Evolutionary conservation across 306 rosid species (phyloP).

Genomic region (Vigna unguiculata): DNA sequence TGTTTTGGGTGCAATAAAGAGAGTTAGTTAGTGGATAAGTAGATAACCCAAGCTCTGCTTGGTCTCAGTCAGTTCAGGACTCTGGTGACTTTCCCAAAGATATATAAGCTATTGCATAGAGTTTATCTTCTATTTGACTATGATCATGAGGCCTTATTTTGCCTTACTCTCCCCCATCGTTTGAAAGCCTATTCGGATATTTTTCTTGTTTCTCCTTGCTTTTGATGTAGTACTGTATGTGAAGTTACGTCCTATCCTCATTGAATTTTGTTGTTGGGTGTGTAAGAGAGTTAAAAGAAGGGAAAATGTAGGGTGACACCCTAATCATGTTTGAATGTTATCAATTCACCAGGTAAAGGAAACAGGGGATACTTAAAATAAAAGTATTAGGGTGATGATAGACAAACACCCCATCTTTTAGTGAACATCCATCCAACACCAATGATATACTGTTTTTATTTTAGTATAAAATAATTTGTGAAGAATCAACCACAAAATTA

Average conservation of each 20-base stretch:
- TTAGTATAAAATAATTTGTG: too few species aligned
- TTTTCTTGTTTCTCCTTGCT: slow-evolving; percentile 28
- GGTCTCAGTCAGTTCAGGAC: background rate
- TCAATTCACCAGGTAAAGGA: slow-evolving; percentile 4
- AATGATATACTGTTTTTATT: too few species aligned
- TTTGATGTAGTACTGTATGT: slow-evolving; percentile 5
- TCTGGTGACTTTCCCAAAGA: background rate
- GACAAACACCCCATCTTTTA: too few species aligned
- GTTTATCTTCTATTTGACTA: background rate
- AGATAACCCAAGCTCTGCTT: slow-evolving; percentile 7
- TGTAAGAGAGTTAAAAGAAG: background rate
- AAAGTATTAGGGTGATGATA: too few species aligned
- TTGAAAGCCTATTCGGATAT: background rate
- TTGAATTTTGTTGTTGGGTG: slow-evolving; percentile 14
- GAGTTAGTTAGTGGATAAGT: slow-evolving; percentile 4
- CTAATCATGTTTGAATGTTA: background rate
- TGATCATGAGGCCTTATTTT: slow-evolving; percentile 22
- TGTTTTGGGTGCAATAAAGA: background rate
- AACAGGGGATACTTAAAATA: background rate
- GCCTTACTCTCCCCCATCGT: background rate
- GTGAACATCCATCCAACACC: too few species aligned
- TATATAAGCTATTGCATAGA: slow-evolving; percentile 13
- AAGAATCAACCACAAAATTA: too few species aligned
- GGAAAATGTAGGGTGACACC: background rate
- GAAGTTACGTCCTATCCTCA: slow-evolving; percentile 9